Evolutionary conservation across 2,329 filamentous ascomycete genomes (phyloP).

Genomic region (Colletotrichum tofieldiae): DNA sequence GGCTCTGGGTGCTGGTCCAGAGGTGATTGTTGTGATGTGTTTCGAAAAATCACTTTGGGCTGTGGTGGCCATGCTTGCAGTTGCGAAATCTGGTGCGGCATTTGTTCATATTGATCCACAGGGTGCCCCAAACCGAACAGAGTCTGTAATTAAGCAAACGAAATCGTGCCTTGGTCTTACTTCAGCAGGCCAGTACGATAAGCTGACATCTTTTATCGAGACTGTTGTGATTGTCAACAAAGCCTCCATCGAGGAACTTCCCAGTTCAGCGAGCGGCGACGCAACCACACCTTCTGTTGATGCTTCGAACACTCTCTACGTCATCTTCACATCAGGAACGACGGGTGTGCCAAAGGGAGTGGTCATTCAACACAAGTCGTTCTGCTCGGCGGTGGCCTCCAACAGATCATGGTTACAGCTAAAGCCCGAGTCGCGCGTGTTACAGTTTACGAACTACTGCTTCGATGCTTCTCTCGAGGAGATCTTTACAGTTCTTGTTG

Average conservation of each 20-base stretch:
- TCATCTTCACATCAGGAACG: conserved; percentile 70
- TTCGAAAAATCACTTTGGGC: conserved; percentile 50
- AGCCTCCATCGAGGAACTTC: neutral
- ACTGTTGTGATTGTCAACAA: conserved; percentile 14
- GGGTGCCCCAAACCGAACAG: conserved; percentile 13
- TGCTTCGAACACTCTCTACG: conserved; percentile 45
- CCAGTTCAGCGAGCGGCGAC: too few species aligned
- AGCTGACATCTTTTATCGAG: neutral
- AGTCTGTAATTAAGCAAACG: conserved; percentile 30
- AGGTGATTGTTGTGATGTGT: conserved; percentile 47
- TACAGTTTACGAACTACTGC: conserved; percentile 67
- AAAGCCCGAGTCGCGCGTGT: conserved; percentile 1
- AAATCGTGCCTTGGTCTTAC: conserved; percentile 10
- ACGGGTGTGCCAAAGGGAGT: conserved; percentile 68
- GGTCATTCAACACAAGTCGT: conserved; percentile 52
- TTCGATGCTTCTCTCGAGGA: conserved; percentile 69
- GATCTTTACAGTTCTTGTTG: conserved; percentile 65
- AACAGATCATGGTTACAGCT: conserved; percentile 35
- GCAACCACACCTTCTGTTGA: neutral
- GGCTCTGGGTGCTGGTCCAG: conserved; percentile 42
- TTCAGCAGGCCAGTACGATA: conserved; percentile 12
- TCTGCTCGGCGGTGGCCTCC: conserved; percentile 45
- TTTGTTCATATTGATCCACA: conserved; percentile 51
- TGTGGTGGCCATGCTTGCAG: conserved; percentile 49
- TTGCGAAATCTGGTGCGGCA: conserved; percentile 52